Evolutionary conservation across 495 filamentous ascomycete genomes (phyloP).

Genomic region (Viridothelium virens): DNA sequence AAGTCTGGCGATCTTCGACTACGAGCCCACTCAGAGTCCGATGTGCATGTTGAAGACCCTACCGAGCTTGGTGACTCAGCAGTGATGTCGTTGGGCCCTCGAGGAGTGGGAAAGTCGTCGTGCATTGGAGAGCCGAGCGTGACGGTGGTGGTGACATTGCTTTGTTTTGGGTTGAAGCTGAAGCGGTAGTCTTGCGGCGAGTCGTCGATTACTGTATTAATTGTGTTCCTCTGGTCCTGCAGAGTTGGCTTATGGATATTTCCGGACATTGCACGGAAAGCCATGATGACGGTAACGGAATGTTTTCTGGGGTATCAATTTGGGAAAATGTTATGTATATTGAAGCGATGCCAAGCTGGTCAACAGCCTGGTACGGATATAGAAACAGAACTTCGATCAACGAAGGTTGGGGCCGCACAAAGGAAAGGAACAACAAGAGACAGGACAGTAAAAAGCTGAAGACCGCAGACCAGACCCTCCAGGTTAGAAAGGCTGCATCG

Average conservation of each 20-base stretch:
- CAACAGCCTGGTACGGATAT: slow-evolving; percentile 23
- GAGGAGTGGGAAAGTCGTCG: slow-evolving; percentile 55
- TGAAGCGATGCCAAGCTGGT: slow-evolving; percentile 17
- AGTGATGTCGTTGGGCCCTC: slow-evolving; percentile 47
- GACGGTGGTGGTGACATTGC: slow-evolving; percentile 16
- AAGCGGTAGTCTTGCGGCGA: slow-evolving; percentile 22
- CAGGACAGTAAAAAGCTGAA: background rate
- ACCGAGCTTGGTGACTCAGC: slow-evolving; percentile 43
- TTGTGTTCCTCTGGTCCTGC: slow-evolving; percentile 55
- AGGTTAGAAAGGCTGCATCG: slow-evolving; percentile 6
- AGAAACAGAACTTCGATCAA: slow-evolving; percentile 33
- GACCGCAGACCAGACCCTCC: slow-evolving; percentile 5
- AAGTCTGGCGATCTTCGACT: slow-evolving; percentile 51
- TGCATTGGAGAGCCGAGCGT: slow-evolving; percentile 42
- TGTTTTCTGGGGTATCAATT: slow-evolving; percentile 6
- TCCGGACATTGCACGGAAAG: slow-evolving; percentile 51
- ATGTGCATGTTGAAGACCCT: slow-evolving; percentile 24
- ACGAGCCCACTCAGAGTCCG: slow-evolving; percentile 35
- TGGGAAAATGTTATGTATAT: background rate
- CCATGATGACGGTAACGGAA: slow-evolving; percentile 43
- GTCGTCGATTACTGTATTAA: slow-evolving; percentile 32
- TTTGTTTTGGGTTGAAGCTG: slow-evolving; percentile 16
- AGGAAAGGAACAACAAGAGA: slow-evolving; percentile 9
- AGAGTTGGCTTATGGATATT: slow-evolving; percentile 53
- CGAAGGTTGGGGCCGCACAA: slow-evolving; percentile 25